Conservation (phyloP, 306 rosid genomes). For the Fragaria ananassa region DNA sequence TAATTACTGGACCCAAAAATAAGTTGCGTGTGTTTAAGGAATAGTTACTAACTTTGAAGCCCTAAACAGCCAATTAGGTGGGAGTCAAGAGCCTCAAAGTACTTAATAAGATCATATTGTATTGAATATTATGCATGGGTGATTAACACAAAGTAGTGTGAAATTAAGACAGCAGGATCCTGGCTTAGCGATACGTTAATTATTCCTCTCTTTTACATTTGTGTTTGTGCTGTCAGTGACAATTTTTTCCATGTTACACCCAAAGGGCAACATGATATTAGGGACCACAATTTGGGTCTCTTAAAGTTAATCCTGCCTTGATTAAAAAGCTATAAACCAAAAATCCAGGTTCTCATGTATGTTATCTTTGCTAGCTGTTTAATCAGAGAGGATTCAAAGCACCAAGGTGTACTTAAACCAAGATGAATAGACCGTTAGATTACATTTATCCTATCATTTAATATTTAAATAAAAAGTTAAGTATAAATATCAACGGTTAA, state of each 20-base stretch:
- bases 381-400: too few species aligned
- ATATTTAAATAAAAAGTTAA: too few species aligned
- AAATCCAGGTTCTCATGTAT: background rate
- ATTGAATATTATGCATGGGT: background rate
- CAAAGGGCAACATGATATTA: slow-evolving; percentile 51
- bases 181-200: slow-evolving; percentile 56
- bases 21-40: slow-evolving; percentile 33
- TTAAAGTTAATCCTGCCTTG: slow-evolving; percentile 56
- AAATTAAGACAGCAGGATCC: slow-evolving; percentile 55
- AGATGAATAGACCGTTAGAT: too few species aligned
- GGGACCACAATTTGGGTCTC: slow-evolving; percentile 74
- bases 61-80: slow-evolving; percentile 37
- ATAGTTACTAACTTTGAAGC: slow-evolving; percentile 28
- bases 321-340: slow-evolving; percentile 22
- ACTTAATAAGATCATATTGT: background rate
- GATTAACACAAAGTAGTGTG: slow-evolving; percentile 24
- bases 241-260: slow-evolving; percentile 56
- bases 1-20: slow-evolving; percentile 17
- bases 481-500: too few species aligned
- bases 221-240: slow-evolving; percentile 56
- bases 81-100: slow-evolving; percentile 30
- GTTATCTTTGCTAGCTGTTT: slow-evolving; percentile 8
- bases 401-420: too few species aligned
- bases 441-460: too few species aligned
- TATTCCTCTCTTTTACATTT: slow-evolving; percentile 31